Evolutionary conservation across 1,284 basidiomycete species (phyloP).

Genomic region (Tausonia pullulans): DNA sequence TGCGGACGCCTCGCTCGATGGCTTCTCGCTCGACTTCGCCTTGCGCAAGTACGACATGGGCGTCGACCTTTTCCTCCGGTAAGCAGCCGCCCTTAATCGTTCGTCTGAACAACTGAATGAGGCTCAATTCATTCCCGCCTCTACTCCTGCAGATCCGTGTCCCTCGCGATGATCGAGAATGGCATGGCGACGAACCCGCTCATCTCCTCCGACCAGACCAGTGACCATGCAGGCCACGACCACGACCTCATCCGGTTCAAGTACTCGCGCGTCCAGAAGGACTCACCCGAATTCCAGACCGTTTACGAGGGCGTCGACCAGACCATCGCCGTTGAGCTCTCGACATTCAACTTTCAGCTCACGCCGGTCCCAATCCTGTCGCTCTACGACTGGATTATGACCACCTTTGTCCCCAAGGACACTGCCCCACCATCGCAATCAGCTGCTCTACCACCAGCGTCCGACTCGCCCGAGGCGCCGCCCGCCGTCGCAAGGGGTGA

Average conservation of each 20-base stretch:
- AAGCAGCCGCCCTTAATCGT: not conserved
- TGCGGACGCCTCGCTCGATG: conserved; percentile 69
- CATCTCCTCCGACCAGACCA: conserved; percentile 56
- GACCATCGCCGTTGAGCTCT: conserved; percentile 75
- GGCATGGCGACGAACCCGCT: conserved; percentile 52
- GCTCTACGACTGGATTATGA: conserved; percentile 96
- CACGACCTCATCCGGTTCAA: conserved; percentile 72
- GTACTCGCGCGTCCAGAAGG: conserved; percentile 69
- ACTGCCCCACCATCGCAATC: conserved; percentile 20
- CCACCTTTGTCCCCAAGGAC: conserved; percentile 66
- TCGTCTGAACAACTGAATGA: not conserved
- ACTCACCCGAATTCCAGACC: conserved; percentile 76
- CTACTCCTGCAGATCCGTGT: conserved; percentile 36
- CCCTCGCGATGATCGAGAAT: conserved; percentile 50
- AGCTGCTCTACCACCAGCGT: conserved; percentile 6
- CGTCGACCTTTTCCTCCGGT: conserved; percentile 68
- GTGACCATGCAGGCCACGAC: conserved; percentile 28
- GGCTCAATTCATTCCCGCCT: not conserved
- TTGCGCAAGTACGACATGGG: conserved; percentile 77
- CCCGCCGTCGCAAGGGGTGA: not conserved
- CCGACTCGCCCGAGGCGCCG: not conserved
- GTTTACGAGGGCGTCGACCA: conserved; percentile 82
- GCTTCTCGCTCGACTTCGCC: conserved; percentile 63
- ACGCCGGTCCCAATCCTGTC: conserved; percentile 85
- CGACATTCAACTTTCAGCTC: conserved; percentile 82